Conservation (phyloP, 768 basidiomycete genomes). For the Kwoniella heveanensis region DNA sequence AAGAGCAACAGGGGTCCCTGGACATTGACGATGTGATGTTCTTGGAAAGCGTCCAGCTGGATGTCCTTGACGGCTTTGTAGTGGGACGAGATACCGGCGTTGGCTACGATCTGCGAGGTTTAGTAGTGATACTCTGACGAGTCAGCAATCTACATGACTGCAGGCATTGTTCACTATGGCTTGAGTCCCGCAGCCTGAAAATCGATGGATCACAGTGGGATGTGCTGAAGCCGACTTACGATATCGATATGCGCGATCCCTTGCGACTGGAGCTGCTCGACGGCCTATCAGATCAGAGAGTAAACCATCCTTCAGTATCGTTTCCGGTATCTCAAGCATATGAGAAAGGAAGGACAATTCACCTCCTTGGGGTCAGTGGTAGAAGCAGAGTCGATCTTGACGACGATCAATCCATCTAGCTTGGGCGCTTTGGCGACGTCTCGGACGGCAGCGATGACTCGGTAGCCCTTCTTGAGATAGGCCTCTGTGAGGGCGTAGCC, state of each 20-base stretch:
- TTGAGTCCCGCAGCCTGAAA: too few relatives aligned
- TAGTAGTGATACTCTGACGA: too few relatives aligned
- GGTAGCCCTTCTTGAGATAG: constrained; percentile 10
- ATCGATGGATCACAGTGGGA: too few relatives aligned
- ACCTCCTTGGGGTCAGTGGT: background rate
- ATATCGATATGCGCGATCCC: constrained; percentile 22
- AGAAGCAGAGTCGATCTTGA: constrained; percentile 8
- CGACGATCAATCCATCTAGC: background rate
- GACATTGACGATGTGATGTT: constrained; percentile 5
- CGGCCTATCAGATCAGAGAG: background rate
- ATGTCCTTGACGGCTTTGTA: background rate
- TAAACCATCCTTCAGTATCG: too few relatives aligned
- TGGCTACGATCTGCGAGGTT: constrained; percentile 6
- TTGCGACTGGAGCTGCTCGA: constrained; percentile 6
- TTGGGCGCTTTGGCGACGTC: constrained; percentile 7
- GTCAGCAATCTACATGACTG: too few relatives aligned
- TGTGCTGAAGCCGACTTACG: too few relatives aligned
- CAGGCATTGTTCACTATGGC: too few relatives aligned
- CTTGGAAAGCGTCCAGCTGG: background rate
- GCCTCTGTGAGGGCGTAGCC: constrained; percentile 12
- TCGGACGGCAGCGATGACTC: constrained; percentile 25
- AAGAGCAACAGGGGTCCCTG: constrained; percentile 23
- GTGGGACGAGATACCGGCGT: constrained; percentile 4
- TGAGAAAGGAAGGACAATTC: background rate
- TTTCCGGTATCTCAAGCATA: too few relatives aligned